A percentile compares a stretch with the other conserved stretches of the same genome.
Evolutionary conservation across 306 rosid species (phyloP).

Genomic region (Delonix regia): DNA sequence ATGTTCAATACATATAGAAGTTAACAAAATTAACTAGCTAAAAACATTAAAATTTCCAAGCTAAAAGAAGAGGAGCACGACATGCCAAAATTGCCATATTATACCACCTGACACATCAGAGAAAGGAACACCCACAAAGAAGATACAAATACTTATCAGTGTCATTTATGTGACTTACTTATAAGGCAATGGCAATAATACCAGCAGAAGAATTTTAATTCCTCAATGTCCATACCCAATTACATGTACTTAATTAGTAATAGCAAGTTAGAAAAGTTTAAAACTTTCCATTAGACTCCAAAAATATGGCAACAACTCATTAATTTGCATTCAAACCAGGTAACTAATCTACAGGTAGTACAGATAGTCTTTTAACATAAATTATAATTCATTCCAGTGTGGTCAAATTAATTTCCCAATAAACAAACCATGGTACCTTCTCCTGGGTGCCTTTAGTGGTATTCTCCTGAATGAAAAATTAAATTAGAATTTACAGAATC

Average conservation of each 20-base stretch:
- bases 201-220: background rate
- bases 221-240: background rate
- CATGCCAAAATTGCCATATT: background rate
- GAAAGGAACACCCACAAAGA: constrained; percentile 18
- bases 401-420: constrained; percentile 75
- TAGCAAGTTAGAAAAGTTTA: background rate
- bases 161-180: background rate
- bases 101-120: background rate
- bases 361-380: constrained; percentile 27
- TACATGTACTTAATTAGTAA: constrained; percentile 21
- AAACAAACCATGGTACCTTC: constrained; percentile 99
- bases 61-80: background rate
- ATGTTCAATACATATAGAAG: background rate
- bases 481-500: constrained; percentile 81
- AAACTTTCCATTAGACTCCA: background rate
- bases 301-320: constrained; percentile 22
- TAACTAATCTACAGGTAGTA: background rate
- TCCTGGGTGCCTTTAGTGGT: constrained; percentile 83
- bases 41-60: background rate
- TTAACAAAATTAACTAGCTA: background rate
- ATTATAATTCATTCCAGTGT: constrained; percentile 40
- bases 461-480: constrained; percentile 91
- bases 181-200: background rate
- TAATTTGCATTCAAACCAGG: constrained; percentile 20
- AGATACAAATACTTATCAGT: background rate